Evolutionary conservation across 768 basidiomycete species (phyloP).

Genomic region (Boletus insuetus): DNA sequence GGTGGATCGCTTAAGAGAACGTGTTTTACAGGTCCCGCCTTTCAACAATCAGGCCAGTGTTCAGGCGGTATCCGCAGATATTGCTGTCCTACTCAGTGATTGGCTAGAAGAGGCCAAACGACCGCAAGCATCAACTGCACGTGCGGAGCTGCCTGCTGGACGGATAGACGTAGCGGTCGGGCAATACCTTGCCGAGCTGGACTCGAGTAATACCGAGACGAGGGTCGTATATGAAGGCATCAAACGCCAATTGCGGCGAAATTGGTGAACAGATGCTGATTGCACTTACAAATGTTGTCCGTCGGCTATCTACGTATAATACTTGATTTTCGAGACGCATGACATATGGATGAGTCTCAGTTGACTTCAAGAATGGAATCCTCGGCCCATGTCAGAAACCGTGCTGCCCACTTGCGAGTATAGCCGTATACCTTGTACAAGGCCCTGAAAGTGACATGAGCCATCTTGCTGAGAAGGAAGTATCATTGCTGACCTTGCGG

Average conservation of each 20-base stretch:
- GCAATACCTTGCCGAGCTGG: conserved; percentile 70
- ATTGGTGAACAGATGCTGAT: conserved; percentile 53
- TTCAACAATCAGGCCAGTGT: conserved; percentile 81
- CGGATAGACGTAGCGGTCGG: conserved; percentile 72
- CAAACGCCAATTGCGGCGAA: conserved; percentile 65
- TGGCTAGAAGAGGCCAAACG: conserved; percentile 79
- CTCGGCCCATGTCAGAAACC: conserved; percentile 66
- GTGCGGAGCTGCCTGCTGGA: conserved; percentile 73
- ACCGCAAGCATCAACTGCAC: conserved; percentile 60
- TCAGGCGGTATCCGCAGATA: conserved; percentile 76
- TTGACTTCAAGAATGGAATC: conserved; percentile 79
- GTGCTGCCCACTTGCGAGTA: conserved; percentile 58
- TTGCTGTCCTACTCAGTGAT: conserved; percentile 74
- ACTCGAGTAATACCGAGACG: conserved; percentile 59
- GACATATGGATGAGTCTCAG: conserved; percentile 26
- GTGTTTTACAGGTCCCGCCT: conserved; percentile 59
- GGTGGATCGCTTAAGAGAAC: background rate
- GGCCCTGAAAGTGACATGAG: conserved; percentile 45
- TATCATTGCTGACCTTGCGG: conserved; percentile 49
- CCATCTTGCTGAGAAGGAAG: background rate
- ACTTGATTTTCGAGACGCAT: conserved; percentile 12
- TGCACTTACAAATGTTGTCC: conserved; percentile 1
- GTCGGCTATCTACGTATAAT: conserved; percentile 10
- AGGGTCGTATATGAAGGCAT: conserved; percentile 64
- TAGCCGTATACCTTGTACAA: conserved; percentile 66